These are phyloP conservation scores for Suaeda aralocaspica DNA, from an alignment of 148 eudicot species.

Conservation along the genomic window DNA sequence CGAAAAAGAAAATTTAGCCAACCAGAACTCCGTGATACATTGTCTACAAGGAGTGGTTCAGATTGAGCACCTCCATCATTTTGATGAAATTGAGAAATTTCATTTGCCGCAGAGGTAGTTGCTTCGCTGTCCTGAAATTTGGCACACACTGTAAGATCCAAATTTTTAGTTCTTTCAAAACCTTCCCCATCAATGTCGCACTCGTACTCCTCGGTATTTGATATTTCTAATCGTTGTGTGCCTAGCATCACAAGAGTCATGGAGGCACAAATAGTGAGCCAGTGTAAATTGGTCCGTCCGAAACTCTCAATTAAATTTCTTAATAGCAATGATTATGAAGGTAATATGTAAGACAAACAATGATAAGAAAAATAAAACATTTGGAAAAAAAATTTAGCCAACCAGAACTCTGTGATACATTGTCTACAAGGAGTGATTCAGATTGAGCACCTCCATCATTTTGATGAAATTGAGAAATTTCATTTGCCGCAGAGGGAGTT, in stretches of 20 bases:
- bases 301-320: neutral
- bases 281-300: neutral
- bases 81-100: constrained; percentile 2
- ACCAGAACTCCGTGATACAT: constrained; percentile 20
- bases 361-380: neutral
- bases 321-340: neutral
- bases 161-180: too few relatives aligned
- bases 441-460: constrained; percentile 14
- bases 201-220: too few relatives aligned
- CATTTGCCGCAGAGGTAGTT: constrained; percentile 4
- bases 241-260: too few relatives aligned
- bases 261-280: neutral
- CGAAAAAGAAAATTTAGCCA: constrained; percentile 1
- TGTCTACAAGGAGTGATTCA: constrained; percentile 9
- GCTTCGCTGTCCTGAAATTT: constrained; percentile 1
- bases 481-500: constrained; percentile 4
- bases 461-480: constrained; percentile 2
- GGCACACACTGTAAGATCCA: too few relatives aligned
- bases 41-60: constrained; percentile 9
- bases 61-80: constrained; percentile 14
- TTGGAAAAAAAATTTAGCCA: constrained; percentile 1
- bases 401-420: constrained; percentile 20
- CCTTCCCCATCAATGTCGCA: too few relatives aligned
- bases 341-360: neutral
- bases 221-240: too few relatives aligned